Conservation (phyloP, 2,329 filamentous ascomycete species). For the Ophiostoma sp. region DNA sequence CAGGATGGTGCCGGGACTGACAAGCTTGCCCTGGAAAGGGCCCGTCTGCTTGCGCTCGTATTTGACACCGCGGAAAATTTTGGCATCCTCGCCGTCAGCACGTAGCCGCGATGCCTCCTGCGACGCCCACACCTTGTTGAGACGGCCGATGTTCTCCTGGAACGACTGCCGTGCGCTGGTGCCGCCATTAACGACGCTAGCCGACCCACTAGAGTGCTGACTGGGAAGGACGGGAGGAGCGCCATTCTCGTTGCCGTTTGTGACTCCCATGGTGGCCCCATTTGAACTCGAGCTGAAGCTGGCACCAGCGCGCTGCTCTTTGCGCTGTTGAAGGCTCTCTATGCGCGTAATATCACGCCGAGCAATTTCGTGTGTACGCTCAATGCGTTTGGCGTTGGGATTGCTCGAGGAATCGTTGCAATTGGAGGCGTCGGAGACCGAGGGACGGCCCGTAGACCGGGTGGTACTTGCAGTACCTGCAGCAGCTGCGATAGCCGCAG, state of each 20-base stretch:
- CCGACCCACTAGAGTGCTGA: neutral
- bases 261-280: conserved; percentile 7
- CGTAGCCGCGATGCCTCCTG: conserved; percentile 47
- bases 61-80: conserved; percentile 54
- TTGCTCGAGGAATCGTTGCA: neutral
- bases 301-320: conserved; percentile 44
- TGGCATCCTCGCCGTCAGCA: conserved; percentile 47
- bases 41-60: conserved; percentile 58
- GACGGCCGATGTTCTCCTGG: conserved; percentile 47
- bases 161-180: conserved; percentile 33
- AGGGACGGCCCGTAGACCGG: neutral
- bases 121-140: conserved; percentile 52
- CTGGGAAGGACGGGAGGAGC: neutral
- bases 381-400: conserved; percentile 34
- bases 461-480: neutral
- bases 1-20: conserved; percentile 56
- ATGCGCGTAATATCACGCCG: conserved; percentile 49
- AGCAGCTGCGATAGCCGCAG: conserved; percentile 12
- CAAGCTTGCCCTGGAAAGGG: conserved; percentile 58
- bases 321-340: conserved; percentile 48
- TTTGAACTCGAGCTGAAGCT: conserved; percentile 15
- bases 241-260: neutral
- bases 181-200: conserved; percentile 20
- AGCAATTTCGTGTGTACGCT: conserved; percentile 47
- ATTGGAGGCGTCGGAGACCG: neutral